phyloP scores from a whole-genome alignment of 2,329 filamentous ascomycete genomes.

The Aspergillus ibericus region DNA sequence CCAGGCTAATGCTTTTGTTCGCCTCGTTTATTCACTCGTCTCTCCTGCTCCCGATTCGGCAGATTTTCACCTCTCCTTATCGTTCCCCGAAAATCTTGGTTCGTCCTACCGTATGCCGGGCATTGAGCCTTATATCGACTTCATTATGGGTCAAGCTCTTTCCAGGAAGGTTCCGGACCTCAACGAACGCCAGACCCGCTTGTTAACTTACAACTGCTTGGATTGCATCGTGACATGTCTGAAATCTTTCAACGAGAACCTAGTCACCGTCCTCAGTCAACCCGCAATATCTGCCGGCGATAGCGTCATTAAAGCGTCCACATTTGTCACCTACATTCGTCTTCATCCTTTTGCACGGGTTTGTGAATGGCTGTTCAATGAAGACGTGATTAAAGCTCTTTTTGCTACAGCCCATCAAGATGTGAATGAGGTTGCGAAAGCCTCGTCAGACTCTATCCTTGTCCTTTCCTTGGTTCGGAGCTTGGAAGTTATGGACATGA shows the following conservation, averaged over 20 bases:
- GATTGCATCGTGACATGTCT: constrained; percentile 80
- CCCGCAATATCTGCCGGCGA: constrained; percentile 71
- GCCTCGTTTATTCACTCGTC: constrained; percentile 71
- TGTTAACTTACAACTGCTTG: constrained; percentile 77
- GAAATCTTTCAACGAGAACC: constrained; percentile 86
- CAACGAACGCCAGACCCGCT: constrained; percentile 67
- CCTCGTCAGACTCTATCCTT: constrained; percentile 74
- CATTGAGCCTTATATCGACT: constrained; percentile 91
- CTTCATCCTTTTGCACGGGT: constrained; percentile 91
- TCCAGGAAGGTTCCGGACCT: constrained; percentile 65
- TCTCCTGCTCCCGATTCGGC: constrained; percentile 51
- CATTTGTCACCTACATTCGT: constrained; percentile 75
- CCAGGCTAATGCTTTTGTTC: constrained; percentile 80
- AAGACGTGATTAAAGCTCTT: constrained; percentile 76
- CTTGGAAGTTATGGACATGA: constrained; percentile 79
- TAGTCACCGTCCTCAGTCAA: constrained; percentile 80
- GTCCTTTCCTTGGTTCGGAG: constrained; percentile 75
- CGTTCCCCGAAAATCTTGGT: constrained; percentile 85
- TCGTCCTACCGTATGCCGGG: constrained; percentile 76
- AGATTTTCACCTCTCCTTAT: constrained; percentile 70
- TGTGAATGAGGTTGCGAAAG: constrained; percentile 67
- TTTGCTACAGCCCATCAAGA: constrained; percentile 80
- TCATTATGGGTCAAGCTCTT: constrained; percentile 77
- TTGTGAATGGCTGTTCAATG: constrained; percentile 98
- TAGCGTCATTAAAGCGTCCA: constrained; percentile 69